These are phyloP conservation scores for Alopecurus myosuroides DNA, from an alignment of 176 grass and related monocot genomes.

Conservation along the genomic window DNA sequence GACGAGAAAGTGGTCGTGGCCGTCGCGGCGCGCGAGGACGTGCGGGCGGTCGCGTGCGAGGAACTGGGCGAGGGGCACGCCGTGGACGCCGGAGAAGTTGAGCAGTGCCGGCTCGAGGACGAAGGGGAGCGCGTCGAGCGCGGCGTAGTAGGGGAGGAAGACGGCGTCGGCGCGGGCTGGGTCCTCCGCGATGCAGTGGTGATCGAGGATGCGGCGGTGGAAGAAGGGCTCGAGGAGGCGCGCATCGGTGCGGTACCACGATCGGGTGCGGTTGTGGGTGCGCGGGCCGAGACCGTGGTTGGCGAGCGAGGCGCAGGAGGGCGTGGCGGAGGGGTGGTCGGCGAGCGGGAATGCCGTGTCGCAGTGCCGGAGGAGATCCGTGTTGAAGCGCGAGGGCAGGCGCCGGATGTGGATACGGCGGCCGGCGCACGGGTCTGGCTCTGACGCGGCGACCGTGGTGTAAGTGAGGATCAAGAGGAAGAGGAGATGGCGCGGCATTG, in stretches of 20 bases:
- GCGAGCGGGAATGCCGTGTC: slow-evolving; percentile 2
- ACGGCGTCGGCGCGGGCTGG: not conserved
- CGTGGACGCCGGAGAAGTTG: slow-evolving; percentile 4
- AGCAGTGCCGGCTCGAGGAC: not conserved
- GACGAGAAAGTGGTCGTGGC: slow-evolving; percentile 3
- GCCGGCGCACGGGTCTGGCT: not conserved
- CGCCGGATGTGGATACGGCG: not conserved
- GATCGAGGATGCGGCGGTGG: not conserved
- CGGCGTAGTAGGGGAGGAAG: not conserved
- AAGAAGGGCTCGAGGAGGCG: slow-evolving; percentile 13
- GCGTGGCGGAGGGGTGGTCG: not conserved
- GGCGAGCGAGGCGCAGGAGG: slow-evolving; percentile 2
- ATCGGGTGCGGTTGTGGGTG: not conserved
- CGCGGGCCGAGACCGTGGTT: slow-evolving; percentile 1
- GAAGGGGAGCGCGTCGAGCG: slow-evolving; percentile 2
- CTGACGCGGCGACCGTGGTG: not conserved
- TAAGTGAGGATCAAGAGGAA: not conserved
- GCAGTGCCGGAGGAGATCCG: not conserved
- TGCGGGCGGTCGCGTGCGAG: not conserved
- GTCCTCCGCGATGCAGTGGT: not conserved
- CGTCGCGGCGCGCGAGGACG: not conserved
- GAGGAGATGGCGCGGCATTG: not conserved
- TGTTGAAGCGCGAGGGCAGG: not conserved
- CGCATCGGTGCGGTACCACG: not conserved
- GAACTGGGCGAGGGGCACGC: not conserved